Evolutionary conservation across 2,329 filamentous ascomycete genomes (phyloP).

Genomic region (Aspergillus novoparasiticus): DNA sequence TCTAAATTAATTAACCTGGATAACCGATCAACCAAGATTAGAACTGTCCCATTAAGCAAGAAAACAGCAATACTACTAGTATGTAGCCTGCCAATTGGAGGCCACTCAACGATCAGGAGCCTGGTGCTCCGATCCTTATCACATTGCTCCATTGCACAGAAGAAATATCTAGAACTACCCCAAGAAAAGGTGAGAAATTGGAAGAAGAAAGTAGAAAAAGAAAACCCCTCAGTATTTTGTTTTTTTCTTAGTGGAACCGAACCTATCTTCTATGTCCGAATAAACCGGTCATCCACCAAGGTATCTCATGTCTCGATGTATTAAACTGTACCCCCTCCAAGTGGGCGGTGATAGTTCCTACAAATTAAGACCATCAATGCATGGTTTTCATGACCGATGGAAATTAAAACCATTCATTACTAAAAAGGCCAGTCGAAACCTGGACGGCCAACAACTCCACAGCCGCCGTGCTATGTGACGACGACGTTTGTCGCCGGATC

Average conservation of each 20-base stretch:
- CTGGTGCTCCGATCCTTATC: neutral
- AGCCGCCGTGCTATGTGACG: conserved; percentile 1
- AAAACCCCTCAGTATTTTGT: neutral
- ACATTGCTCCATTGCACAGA: neutral
- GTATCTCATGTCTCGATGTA: neutral
- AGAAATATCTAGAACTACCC: neutral
- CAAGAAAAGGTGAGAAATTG: neutral
- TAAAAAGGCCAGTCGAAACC: neutral
- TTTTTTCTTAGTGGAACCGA: neutral
- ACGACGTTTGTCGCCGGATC: conserved; percentile 3
- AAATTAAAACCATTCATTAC: neutral
- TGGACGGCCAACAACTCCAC: conserved; percentile 5
- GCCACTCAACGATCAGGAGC: neutral
- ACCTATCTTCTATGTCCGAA: neutral
- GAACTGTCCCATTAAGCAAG: neutral
- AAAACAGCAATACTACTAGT: neutral
- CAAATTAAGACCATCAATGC: neutral
- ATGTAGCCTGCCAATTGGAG: neutral
- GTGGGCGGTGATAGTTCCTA: neutral
- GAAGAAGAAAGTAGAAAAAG: neutral
- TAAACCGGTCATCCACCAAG: neutral
- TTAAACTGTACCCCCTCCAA: neutral
- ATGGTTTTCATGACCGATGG: neutral
- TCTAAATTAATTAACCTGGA: conserved; percentile 1
- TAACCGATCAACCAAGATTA: neutral